Evolutionary conservation across 2,329 filamentous ascomycete genomes (phyloP).

Genomic region (Diaporthe sp.): DNA sequence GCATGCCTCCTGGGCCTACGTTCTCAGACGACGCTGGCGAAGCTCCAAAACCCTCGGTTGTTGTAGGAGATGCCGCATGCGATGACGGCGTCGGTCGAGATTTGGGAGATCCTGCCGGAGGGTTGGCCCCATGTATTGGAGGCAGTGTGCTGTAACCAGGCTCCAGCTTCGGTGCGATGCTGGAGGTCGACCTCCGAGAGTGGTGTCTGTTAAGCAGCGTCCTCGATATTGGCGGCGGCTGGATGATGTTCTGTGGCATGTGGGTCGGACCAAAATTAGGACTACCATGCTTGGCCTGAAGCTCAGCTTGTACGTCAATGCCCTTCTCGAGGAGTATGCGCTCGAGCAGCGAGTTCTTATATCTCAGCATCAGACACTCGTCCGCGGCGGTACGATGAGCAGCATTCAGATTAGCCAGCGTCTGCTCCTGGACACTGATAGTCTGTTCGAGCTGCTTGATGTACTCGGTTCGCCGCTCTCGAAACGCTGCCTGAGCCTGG

Average conservation of each 20-base stretch:
- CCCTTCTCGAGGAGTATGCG: constrained; percentile 97
- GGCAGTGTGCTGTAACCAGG: constrained; percentile 63
- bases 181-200: constrained; percentile 78
- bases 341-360: constrained; percentile 97
- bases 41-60: constrained; percentile 60
- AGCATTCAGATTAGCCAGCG: constrained; percentile 90
- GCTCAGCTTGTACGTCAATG: constrained; percentile 96
- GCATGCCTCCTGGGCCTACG: constrained; percentile 56
- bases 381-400: constrained; percentile 95
- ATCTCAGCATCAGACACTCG: constrained; percentile 97
- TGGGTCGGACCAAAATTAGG: constrained; percentile 81
- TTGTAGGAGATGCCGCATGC: constrained; percentile 73
- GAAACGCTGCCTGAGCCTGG: constrained; percentile 96
- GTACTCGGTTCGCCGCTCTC: constrained; percentile 96
- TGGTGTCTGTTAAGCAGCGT: constrained; percentile 86
- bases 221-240: constrained; percentile 83
- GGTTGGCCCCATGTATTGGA: constrained; percentile 59
- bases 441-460: constrained; percentile 99
- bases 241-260: constrained; percentile 77
- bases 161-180: constrained; percentile 82
- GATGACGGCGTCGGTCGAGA: constrained; percentile 87
- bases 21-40: constrained; percentile 61
- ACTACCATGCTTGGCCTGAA: constrained; percentile 92
- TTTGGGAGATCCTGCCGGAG: constrained; percentile 76
- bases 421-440: constrained; percentile 97